Conservation (phyloP, 192 early-diverging fungal species). For the Entophlyctis luteolus region DNA sequence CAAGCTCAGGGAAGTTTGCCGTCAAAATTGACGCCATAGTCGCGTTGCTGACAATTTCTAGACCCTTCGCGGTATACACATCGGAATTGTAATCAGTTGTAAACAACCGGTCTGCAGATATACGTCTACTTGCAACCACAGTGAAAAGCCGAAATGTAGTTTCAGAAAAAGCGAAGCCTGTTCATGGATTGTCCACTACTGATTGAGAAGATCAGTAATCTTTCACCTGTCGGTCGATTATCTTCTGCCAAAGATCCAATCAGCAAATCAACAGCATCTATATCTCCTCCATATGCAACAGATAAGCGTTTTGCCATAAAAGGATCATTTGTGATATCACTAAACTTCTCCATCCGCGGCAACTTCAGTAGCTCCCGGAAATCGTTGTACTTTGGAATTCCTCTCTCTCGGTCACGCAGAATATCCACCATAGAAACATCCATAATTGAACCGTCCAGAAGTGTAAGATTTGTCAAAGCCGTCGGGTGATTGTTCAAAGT, state of each 20-base stretch:
- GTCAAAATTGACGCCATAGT: conserved; percentile 18
- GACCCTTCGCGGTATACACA: conserved; percentile 27
- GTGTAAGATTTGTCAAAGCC: conserved; percentile 19
- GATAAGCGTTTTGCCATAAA: background rate
- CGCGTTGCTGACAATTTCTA: conserved; percentile 27
- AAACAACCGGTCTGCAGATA: conserved; percentile 33
- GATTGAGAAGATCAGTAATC: no score
- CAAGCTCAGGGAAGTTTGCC: conserved; percentile 29
- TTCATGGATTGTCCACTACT: no score
- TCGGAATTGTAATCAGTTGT: conserved; percentile 30
- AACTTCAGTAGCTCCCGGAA: conserved; percentile 22
- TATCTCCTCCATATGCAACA: conserved; percentile 16
- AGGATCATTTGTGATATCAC: conserved; percentile 25
- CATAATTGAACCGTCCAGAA: conserved; percentile 21
- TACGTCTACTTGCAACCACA: conserved; percentile 23
- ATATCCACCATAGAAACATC: conserved; percentile 33
- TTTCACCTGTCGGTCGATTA: conserved; percentile 14
- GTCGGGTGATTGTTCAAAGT: conserved; percentile 37
- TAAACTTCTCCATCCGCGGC: background rate
- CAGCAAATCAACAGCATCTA: conserved; percentile 36
- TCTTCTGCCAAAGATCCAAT: conserved; percentile 32
- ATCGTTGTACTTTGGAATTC: conserved; percentile 28
- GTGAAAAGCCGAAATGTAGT: conserved; percentile 26
- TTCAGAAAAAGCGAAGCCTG: conserved; percentile 37
- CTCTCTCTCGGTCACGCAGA: conserved; percentile 35